A percentile compares a stretch with the other conserved stretches of the same genome.
These are phyloP conservation scores for Sugiyamaella grinbergsii DNA, from an alignment of 1,139 yeast species.

Conservation along the genomic window DNA sequence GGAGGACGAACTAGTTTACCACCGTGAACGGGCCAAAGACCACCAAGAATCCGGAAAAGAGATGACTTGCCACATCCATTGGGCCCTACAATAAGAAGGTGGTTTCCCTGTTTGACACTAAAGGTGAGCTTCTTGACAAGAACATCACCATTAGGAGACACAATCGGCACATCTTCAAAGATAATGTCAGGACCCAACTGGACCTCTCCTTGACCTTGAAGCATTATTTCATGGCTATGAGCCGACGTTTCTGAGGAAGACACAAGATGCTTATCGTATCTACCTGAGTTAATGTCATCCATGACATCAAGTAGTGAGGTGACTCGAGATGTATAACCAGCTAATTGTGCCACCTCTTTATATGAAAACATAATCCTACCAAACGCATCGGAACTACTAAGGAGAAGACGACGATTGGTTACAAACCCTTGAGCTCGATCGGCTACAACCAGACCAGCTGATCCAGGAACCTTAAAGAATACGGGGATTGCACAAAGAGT, in stretches of 20 bases:
- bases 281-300: conserved; percentile 51
- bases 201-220: conserved; percentile 37
- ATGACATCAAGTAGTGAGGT: conserved; percentile 69
- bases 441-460: conserved; percentile 33
- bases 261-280: conserved; percentile 38
- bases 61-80: conserved; percentile 97
- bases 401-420: conserved; percentile 81
- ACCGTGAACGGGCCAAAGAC: conserved; percentile 81
- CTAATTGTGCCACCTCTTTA: conserved; percentile 78
- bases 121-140: conserved; percentile 69
- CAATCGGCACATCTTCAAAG: conserved; percentile 72
- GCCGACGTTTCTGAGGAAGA: conserved; percentile 30
- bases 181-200: conserved; percentile 61
- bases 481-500: conserved; percentile 87
- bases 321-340: conserved; percentile 81
- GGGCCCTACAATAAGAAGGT: conserved; percentile 88
- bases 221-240: conserved; percentile 27
- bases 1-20: conserved; percentile 67
- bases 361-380: conserved; percentile 86
- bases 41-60: conserved; percentile 84
- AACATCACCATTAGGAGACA: conserved; percentile 82
- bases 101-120: conserved; percentile 77
- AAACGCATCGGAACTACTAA: conserved; percentile 86
- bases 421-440: conserved; percentile 60
- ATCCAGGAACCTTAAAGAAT: conserved; percentile 64